Evolutionary conservation across 176 grass and related monocot genomes (phyloP).

Genomic region (Tillandsia leiboldiana): DNA sequence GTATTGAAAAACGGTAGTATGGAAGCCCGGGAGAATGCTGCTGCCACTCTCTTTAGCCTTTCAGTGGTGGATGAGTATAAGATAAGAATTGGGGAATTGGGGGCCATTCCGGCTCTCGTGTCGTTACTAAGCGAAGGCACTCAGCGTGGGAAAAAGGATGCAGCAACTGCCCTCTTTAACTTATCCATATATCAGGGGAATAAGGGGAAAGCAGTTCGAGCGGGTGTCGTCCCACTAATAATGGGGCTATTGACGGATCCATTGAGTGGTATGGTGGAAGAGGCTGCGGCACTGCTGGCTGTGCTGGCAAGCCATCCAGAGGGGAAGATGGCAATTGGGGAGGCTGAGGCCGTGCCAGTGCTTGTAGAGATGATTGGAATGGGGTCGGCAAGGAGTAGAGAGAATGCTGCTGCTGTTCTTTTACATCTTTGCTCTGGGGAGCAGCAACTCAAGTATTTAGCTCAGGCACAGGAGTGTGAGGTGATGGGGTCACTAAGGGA

Average conservation of each 20-base stretch:
- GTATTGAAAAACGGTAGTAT: slow-evolving; percentile 88
- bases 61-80: slow-evolving; percentile 87
- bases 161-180: slow-evolving; percentile 90
- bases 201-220: slow-evolving; percentile 65
- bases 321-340: slow-evolving; percentile 59
- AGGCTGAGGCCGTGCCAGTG: slow-evolving; percentile 58
- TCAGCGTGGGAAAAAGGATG: slow-evolving; percentile 81
- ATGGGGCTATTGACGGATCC: slow-evolving; percentile 69
- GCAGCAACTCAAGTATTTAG: slow-evolving; percentile 35
- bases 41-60: slow-evolving; percentile 89
- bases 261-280: slow-evolving; percentile 52
- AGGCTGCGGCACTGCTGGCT: slow-evolving; percentile 78
- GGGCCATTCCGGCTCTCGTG: slow-evolving; percentile 80
- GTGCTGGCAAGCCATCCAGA: slow-evolving; percentile 79
- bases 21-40: slow-evolving; percentile 90
- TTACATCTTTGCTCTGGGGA: slow-evolving; percentile 61
- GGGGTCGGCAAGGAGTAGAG: slow-evolving; percentile 65
- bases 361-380: slow-evolving; percentile 64
- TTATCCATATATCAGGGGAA: slow-evolving; percentile 95
- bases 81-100: slow-evolving; percentile 60
- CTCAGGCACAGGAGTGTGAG: slow-evolving; percentile 40
- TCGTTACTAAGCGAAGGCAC: slow-evolving; percentile 70
- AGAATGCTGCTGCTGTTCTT: slow-evolving; percentile 81
- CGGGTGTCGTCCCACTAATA: slow-evolving; percentile 71
- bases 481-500: slow-evolving; percentile 61